A percentile compares a stretch with the other conserved stretches of the same genome.
These are phyloP conservation scores for Xerocomellus chrysenteron DNA, from an alignment of 768 basidiomycete genomes.

Conservation along the genomic window DNA sequence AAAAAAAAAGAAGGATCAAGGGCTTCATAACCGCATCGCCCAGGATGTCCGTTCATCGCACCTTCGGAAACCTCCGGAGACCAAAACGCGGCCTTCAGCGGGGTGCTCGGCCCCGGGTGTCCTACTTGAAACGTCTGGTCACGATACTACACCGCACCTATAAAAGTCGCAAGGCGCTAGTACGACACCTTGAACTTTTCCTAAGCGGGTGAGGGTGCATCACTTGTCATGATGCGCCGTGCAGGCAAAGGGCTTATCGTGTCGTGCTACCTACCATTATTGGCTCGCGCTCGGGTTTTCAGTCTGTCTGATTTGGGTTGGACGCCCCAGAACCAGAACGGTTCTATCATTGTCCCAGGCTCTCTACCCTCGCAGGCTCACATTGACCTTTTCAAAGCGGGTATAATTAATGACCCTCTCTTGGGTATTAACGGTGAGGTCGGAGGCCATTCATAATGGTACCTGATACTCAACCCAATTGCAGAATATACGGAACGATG, in stretches of 20 bases:
- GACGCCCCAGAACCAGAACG: slow-evolving; percentile 55
- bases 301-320: slow-evolving; percentile 48
- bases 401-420: slow-evolving; percentile 53
- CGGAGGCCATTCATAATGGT: not conserved
- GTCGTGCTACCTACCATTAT: slow-evolving; percentile 9
- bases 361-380: slow-evolving; percentile 54
- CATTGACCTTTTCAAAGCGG: slow-evolving; percentile 50
- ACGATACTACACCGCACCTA: not conserved
- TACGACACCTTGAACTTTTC: not conserved
- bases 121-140: not conserved
- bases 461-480: not conserved
- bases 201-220: not conserved
- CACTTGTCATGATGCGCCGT: slow-evolving; percentile 5
- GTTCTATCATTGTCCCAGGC: slow-evolving; percentile 52
- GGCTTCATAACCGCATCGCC: slow-evolving; percentile 4
- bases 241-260: not conserved
- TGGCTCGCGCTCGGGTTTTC: slow-evolving; percentile 30
- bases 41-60: not conserved
- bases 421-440: slow-evolving; percentile 50
- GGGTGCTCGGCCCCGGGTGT: too few relatives aligned
- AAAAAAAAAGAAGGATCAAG: not conserved
- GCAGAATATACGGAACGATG: slow-evolving; percentile 55
- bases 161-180: not conserved
- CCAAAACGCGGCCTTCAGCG: too few relatives aligned
- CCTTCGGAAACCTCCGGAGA: too few relatives aligned